These are phyloP conservation scores for Sideroxylon spinosum DNA, from an alignment of 179 eudicot genomes.

Conservation along the genomic window DNA sequence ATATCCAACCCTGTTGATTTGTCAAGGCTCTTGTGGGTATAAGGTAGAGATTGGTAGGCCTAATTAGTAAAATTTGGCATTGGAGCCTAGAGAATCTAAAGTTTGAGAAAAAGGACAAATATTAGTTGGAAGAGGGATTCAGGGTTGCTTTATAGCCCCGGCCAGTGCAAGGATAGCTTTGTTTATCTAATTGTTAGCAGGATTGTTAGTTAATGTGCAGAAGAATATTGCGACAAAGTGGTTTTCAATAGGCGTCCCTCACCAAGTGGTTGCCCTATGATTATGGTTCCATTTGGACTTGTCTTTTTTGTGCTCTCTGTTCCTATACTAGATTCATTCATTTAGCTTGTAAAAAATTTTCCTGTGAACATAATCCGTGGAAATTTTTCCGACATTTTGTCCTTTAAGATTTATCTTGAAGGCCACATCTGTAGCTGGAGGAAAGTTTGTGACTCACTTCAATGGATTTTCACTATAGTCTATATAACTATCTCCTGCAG, in stretches of 20 bases:
- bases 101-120: no score
- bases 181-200: neutral
- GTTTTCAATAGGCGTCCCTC: neutral
- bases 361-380: neutral
- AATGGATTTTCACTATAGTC: neutral
- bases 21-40: no score
- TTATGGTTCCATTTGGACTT: neutral
- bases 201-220: neutral
- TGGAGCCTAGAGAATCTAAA: no score
- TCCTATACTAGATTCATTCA: neutral
- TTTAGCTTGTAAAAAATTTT: no score
- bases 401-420: neutral
- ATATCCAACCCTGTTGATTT: no score
- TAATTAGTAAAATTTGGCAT: no score
- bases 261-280: neutral
- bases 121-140: neutral
- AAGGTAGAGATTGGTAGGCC: no score
- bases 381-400: neutral
- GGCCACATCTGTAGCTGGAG: no score
- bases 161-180: slow-evolving; percentile 2
- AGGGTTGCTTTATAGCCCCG: neutral
- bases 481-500: neutral
- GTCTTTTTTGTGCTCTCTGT: neutral
- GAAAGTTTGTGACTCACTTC: no score
- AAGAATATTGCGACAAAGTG: neutral